Percentiles rank a stretch among this genome's conserved stretches.
These are phyloP conservation scores for Coix lacrymajobi DNA, from an alignment of 176 grass and related monocot genomes.

Conservation along the genomic window DNA sequence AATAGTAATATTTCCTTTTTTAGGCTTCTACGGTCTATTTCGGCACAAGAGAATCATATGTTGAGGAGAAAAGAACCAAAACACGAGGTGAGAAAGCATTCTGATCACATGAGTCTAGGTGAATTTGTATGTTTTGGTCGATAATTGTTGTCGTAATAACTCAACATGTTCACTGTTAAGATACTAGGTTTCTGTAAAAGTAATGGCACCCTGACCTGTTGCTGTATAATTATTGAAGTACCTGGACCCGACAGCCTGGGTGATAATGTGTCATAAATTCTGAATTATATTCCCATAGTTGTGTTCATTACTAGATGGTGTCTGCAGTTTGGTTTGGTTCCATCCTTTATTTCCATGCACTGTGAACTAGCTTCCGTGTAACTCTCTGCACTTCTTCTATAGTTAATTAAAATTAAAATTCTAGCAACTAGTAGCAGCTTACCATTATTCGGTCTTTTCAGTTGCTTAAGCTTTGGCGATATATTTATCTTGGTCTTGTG, in stretches of 20 bases:
- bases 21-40: constrained; percentile 49
- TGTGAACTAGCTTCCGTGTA: background rate
- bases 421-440: background rate
- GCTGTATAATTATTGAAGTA: background rate
- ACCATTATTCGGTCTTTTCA: background rate
- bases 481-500: background rate
- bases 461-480: background rate
- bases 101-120: background rate
- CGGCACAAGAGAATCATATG: constrained; percentile 24
- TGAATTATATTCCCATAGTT: background rate
- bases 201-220: background rate
- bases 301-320: background rate
- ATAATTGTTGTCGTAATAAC: background rate
- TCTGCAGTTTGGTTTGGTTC: background rate
- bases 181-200: background rate
- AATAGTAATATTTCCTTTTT: background rate
- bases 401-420: background rate
- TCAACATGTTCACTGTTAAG: background rate
- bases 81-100: constrained; percentile 51
- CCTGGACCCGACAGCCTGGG: background rate
- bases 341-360: background rate
- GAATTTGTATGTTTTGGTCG: background rate
- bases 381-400: background rate
- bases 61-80: constrained; percentile 65
- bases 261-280: background rate